These are phyloP conservation scores for Alnus glutinosa DNA, from an alignment of 306 rosid genomes.

Conservation along the genomic window DNA sequence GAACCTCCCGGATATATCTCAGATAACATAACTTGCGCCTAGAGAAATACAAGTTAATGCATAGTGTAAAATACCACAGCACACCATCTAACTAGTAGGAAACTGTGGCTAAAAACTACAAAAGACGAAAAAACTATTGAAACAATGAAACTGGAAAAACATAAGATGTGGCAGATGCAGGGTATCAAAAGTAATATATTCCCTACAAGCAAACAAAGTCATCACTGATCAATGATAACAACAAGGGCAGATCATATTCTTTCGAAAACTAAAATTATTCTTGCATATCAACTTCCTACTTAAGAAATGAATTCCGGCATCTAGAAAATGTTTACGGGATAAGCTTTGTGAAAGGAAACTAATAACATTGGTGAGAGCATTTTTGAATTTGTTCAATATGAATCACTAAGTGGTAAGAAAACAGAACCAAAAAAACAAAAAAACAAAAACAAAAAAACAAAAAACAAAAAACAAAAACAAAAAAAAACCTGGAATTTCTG, in stretches of 20 bases:
- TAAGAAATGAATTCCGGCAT: background rate
- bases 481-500: no score
- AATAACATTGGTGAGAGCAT: background rate
- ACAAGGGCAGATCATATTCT: background rate
- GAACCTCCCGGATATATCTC: slow-evolving; percentile 96
- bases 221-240: background rate
- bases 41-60: slow-evolving; percentile 29
- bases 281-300: background rate
- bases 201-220: background rate
- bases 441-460: no score
- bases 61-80: slow-evolving; percentile 10
- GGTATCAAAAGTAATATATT: background rate
- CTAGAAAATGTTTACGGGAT: background rate
- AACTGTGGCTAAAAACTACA: slow-evolving; percentile 1
- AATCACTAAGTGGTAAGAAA: background rate
- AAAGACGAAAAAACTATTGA: background rate
- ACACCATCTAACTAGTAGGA: slow-evolving; percentile 1
- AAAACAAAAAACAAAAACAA: background rate
- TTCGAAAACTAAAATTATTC: background rate
- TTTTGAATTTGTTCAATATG: background rate
- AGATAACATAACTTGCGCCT: slow-evolving; percentile 91
- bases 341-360: background rate
- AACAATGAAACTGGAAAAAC: background rate
- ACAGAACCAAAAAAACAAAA: background rate
- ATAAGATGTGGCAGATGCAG: background rate